Conservation (phyloP, 129 eudicot species). For the Arctium minus region DNA sequence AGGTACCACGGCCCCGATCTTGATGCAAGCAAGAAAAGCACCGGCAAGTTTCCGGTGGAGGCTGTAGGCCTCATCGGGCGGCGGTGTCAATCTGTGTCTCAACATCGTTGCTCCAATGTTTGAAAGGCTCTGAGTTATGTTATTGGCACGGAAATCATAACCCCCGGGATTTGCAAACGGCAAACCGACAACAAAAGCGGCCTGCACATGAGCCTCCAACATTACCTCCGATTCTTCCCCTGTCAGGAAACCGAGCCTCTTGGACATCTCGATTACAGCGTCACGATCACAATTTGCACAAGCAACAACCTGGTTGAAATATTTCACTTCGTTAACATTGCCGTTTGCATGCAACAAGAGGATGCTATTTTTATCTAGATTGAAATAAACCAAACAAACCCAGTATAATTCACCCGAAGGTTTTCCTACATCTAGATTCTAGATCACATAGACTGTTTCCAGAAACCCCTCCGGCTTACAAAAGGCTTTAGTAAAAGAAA, state of each 20-base stretch:
- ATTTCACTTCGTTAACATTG: background rate
- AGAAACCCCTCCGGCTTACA: too few relatives aligned
- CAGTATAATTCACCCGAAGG: background rate
- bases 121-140: conserved; percentile 73
- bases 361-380: background rate
- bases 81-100: conserved; percentile 88
- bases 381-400: background rate
- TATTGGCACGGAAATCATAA: conserved; percentile 78
- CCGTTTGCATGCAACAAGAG: background rate
- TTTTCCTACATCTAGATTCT: too few relatives aligned
- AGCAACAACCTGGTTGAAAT: conserved; percentile 63
- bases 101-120: conserved; percentile 88
- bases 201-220: conserved; percentile 94
- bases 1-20: conserved; percentile 89
- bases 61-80: conserved; percentile 98
- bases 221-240: conserved; percentile 84
- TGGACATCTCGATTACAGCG: conserved; percentile 72
- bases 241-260: conserved; percentile 79
- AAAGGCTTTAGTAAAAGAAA: background rate
- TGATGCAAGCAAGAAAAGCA: conserved; percentile 91
- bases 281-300: conserved; percentile 76
- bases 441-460: too few relatives aligned
- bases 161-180: conserved; percentile 76
- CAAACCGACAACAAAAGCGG: conserved; percentile 87
- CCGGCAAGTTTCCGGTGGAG: conserved; percentile 97